Conservation (phyloP, 1,284 basidiomycete species). For the Melampsora americana region DNA sequence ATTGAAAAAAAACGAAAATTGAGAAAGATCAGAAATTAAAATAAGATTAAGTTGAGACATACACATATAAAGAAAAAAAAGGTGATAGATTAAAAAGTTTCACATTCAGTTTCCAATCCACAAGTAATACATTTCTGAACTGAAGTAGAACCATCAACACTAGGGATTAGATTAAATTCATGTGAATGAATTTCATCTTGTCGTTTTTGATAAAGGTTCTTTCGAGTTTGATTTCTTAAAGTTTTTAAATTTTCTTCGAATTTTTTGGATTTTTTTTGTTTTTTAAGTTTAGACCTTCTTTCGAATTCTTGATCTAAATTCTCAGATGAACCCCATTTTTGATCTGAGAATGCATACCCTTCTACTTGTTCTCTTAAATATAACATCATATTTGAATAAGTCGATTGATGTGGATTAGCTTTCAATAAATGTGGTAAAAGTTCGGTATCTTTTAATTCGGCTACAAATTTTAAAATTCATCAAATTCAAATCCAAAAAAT, state of each 20-base stretch:
- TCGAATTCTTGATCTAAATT: conserved; percentile 86
- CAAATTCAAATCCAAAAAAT: conserved; percentile 8
- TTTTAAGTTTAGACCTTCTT: conserved; percentile 73
- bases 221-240: conserved; percentile 75
- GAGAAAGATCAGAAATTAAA: too few species aligned
- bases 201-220: conserved; percentile 80
- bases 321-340: conserved; percentile 93
- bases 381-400: conserved; percentile 99
- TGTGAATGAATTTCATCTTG: conserved; percentile 84
- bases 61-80: not conserved
- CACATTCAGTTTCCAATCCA: conserved; percentile 64
- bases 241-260: conserved; percentile 81
- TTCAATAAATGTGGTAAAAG: conserved; percentile 88
- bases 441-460: conserved; percentile 88
- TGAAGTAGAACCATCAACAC: conserved; percentile 54
- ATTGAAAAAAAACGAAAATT: too few species aligned
- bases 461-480: too few species aligned
- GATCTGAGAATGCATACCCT: conserved; percentile 76
- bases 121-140: conserved; percentile 74
- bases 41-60: too few species aligned
- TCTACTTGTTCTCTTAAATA: conserved; percentile 92
- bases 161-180: conserved; percentile 65
- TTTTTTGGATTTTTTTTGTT: conserved; percentile 85
- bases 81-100: conserved; percentile 30
- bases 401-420: conserved; percentile 93